A percentile compares a stretch with the other conserved stretches of the same genome.
Evolutionary conservation across 2,329 filamentous ascomycete genomes (phyloP).

Genomic region (Colletotrichum phormii): DNA sequence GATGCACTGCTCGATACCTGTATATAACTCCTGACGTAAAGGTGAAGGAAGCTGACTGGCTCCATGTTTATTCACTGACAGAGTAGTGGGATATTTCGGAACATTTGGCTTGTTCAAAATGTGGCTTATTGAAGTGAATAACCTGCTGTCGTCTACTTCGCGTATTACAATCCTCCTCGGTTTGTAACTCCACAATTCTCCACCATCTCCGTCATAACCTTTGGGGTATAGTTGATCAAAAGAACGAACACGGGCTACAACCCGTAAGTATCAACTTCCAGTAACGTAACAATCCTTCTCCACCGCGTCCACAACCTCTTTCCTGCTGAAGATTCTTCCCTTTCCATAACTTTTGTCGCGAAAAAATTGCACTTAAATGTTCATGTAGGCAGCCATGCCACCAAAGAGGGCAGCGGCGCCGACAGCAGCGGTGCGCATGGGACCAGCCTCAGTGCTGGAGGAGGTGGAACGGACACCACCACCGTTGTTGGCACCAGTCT

Average conservation of each 20-base stretch:
- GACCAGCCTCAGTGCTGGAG: constrained; percentile 45
- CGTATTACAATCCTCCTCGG: background rate
- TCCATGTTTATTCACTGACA: too few relatives aligned
- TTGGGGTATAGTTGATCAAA: constrained; percentile 10
- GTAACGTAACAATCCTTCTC: background rate
- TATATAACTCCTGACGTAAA: too few relatives aligned
- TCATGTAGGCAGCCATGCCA: constrained; percentile 49
- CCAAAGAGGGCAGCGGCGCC: constrained; percentile 60
- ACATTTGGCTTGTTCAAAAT: background rate
- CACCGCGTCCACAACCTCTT: background rate
- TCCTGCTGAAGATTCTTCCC: too few relatives aligned
- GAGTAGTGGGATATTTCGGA: too few relatives aligned
- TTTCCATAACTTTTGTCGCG: background rate
- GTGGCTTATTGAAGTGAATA: background rate
- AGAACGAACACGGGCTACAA: constrained; percentile 4
- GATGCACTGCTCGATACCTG: too few relatives aligned
- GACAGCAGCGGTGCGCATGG: constrained; percentile 50
- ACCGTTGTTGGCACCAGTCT: constrained; percentile 34
- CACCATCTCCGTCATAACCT: background rate
- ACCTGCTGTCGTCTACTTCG: background rate
- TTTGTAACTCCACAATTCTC: too few relatives aligned
- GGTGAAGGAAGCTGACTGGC: too few relatives aligned
- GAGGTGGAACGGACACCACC: constrained; percentile 43
- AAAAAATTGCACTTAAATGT: constrained; percentile 23
- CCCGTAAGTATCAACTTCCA: background rate